Conservation (phyloP, 257 asterid species). For the Solanum neorickii region DNA sequence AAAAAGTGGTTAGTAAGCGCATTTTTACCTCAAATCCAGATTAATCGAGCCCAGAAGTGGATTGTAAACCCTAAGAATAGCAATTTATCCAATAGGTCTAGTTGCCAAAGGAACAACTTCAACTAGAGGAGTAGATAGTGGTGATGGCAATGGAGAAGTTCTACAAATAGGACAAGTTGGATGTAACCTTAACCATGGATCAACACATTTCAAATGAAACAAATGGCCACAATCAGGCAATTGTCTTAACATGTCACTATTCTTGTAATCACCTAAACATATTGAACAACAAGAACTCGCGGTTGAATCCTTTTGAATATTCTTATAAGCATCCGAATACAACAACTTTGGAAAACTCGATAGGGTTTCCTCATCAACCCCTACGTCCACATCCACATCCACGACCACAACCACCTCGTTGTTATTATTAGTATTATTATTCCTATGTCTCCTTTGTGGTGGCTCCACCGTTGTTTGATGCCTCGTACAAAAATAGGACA, state of each 20-base stretch:
- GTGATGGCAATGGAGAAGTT: conserved; percentile 78
- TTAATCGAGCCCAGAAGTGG: neutral
- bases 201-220: conserved; percentile 72
- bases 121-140: conserved; percentile 64
- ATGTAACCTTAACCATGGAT: conserved; percentile 78
- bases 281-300: conserved; percentile 58
- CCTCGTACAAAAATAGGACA: conserved; percentile 76
- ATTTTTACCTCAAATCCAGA: neutral
- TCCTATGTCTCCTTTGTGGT: conserved; percentile 1
- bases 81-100: conserved; percentile 35
- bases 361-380: conserved; percentile 69
- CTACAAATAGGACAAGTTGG: conserved; percentile 94
- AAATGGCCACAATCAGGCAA: conserved; percentile 84
- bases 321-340: conserved; percentile 49
- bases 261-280: conserved; percentile 70
- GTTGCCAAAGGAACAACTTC: conserved; percentile 70
- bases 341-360: conserved; percentile 51
- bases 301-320: conserved; percentile 35
- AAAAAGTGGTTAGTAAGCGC: neutral
- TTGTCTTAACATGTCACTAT: conserved; percentile 37
- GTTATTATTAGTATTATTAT: neutral
- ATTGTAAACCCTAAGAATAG: neutral
- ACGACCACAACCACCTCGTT: neutral
- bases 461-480: conserved; percentile 4
- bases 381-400: conserved; percentile 47